Evolutionary conservation across 2,329 filamentous ascomycete species (phyloP), one percentile per base, ranked within the genome.

Genomic region (Claviceps lovelessii): DNA sequence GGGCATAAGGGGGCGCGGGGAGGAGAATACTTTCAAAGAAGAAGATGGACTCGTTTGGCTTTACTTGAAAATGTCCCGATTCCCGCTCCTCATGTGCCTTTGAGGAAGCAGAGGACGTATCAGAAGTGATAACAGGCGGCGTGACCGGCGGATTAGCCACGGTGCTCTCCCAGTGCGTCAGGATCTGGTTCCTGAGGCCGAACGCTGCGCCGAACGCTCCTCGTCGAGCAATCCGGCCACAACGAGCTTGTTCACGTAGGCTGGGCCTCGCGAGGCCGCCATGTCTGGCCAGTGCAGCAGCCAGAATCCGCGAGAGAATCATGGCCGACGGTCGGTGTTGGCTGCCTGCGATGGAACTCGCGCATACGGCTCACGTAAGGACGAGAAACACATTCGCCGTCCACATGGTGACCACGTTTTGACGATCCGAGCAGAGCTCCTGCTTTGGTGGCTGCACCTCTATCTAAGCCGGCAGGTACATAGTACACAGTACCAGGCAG

Each of bases 1-100:
- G 5, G 10, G 13, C 5, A 11, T 13, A 8, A 33, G 31, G 1
- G 5, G 5, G 3, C 5, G 53, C n/a, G n/a, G n/a, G n/a, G n/a
- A n/a, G 33, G 35, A 41, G 64, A 81, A 66, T 70, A 90, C 87
- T 95, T 66, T 95, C 90, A 64, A 97, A 84, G 72, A 94, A 98
- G 7, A 96, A 69, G 49, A 97, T 83, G 0, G 85, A 84, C 71
- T 97, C 88, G 61, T 90, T 86, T 1, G 84, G 72, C 3, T 75
- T 77, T 11, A 86, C 78, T n/a, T 78, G 74, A 61, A 97, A 95
- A 63, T 96, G 90, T 0, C 93, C 91, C 10, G 81, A 81, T 59
- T 86, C 82, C 62, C 86, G 77, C 60, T 81, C 80, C 52, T 78
- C 80, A 11, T 58, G 47, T 1, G 55, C 52, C 8, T 58, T 76